Base-by-base conservation (phyloP, 495 filamentous ascomycete species). In the Penicillium cosmopolitanum region DNA sequence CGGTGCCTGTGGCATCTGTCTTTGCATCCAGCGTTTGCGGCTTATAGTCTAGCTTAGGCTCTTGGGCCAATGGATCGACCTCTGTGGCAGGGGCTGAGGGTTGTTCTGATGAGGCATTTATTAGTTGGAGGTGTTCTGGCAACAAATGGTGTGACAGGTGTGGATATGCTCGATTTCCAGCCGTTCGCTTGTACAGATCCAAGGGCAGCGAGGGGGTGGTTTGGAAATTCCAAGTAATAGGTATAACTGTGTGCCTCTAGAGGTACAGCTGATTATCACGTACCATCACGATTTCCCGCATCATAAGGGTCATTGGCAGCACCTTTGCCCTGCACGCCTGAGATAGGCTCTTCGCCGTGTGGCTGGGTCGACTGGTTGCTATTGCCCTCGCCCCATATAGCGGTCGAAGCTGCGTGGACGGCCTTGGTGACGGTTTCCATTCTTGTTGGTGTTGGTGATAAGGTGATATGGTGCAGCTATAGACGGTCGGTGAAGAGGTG, bases 271-370 rank as follows among this genome's bases (percentile, higher is more conserved):
- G 18, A 21, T 12, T 52, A 28, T 42, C 36, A 73, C 67, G 64
- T 69, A 76, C 75, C 74, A 18, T 77, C 70, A 25, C 73, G 73
- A 57, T 78, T 79, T 31, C 76, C 77, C 36, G 66, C 75, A 57
- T 80, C 77, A 43, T 78, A 81, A 5, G 78, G 78, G 55, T 81
- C 76, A 16, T 65, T 75, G 16, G 46, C 57, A 10, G 50, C 60
- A 44, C 74, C 77, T 56, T 65, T 68, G 31, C 77, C 76, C 53
- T 77, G 71, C 13, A 78, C 60, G 13, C 78, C 75, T n/a, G 78
- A 68, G 12, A 78, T 56, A 11, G 78, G 78, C 47, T 80, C 77
- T 21, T 76, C 72, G 47, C 72, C 65, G n/a, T 71, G 66, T 40
- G 64, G 58, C 18, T 59, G 34, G 16, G 50, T 46, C 12, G 46